Evolutionary conservation across 2,329 filamentous ascomycete genomes (phyloP).

Genomic region (Fusarium musae): DNA sequence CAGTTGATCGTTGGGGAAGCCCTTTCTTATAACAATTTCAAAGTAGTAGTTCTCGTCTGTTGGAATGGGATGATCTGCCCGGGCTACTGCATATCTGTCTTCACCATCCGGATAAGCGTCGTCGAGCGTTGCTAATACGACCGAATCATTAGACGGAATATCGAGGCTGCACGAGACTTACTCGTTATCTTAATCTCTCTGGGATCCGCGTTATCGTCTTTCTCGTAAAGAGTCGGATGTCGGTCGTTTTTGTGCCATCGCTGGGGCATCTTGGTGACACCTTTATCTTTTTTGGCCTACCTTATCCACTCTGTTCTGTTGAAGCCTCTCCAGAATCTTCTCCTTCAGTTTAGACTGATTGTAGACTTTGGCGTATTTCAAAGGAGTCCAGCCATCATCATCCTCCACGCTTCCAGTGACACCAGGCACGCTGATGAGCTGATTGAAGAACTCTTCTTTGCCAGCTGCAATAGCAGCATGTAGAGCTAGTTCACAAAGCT

Average conservation of each 20-base stretch:
- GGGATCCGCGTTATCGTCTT: background rate
- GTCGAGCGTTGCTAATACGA: background rate
- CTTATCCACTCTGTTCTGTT: background rate
- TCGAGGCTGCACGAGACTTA: fast-evolving
- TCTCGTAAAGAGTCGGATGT: background rate
- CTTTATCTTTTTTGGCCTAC: background rate
- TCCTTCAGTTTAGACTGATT: fast-evolving
- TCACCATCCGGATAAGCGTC: background rate
- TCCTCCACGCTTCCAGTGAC: background rate
- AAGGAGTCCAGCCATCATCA: background rate
- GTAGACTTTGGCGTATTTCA: background rate
- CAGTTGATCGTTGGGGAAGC: background rate
- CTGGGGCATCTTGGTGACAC: background rate
- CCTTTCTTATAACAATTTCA: background rate
- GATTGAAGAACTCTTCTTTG: background rate
- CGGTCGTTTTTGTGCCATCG: background rate
- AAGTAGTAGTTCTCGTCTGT: background rate
- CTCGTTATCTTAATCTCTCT: background rate
- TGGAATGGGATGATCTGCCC: background rate
- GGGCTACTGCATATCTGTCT: background rate
- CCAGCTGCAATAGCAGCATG: background rate
- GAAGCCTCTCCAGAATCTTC: fast-evolving
- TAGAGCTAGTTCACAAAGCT: background rate
- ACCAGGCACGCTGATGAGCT: background rate
- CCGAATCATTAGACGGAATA: fast-evolving